Evolutionary conservation across 106 monocot species (phyloP).

Genomic region (Iris macrosiphon): DNA sequence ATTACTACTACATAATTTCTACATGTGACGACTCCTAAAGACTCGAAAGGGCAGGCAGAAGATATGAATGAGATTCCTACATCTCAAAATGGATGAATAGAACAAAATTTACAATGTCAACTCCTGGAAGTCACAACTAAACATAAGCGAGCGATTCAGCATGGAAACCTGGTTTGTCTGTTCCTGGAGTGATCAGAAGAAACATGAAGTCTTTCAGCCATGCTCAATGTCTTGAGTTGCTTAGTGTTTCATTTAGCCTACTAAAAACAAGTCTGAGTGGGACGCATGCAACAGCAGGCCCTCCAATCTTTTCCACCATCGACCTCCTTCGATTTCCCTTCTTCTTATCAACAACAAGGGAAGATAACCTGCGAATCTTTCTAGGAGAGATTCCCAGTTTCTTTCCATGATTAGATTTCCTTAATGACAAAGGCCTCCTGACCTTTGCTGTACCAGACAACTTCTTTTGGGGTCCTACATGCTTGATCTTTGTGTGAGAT

Average conservation of each 20-base stretch:
- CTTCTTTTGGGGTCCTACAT: neutral
- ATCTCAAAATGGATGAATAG: too few species aligned
- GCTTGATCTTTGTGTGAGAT: neutral
- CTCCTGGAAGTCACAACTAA: too few species aligned
- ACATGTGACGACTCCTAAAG: too few species aligned
- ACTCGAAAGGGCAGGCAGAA: too few species aligned
- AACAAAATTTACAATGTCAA: too few species aligned
- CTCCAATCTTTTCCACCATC: constrained; percentile 27
- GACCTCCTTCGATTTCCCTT: constrained; percentile 19
- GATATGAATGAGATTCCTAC: too few species aligned
- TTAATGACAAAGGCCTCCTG: constrained; percentile 16
- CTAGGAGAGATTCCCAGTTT: constrained; percentile 38
- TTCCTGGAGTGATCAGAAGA: too few species aligned
- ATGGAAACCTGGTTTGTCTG: too few species aligned
- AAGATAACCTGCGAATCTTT: constrained; percentile 82
- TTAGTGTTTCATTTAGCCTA: constrained; percentile 66
- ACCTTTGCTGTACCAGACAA: neutral
- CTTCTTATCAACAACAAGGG: constrained; percentile 35
- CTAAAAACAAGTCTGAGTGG: constrained; percentile 76
- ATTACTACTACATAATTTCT: too few species aligned
- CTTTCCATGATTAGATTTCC: constrained; percentile 20
- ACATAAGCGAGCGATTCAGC: too few species aligned
- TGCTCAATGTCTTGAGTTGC: constrained; percentile 7
- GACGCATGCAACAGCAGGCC: constrained; percentile 44
- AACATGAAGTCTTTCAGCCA: too few species aligned